Percentiles rank a stretch among this genome's conserved stretches.
These are phyloP conservation scores for Claviceps sp. DNA, from an alignment of 2,329 filamentous ascomycete species.

Conservation along the genomic window DNA sequence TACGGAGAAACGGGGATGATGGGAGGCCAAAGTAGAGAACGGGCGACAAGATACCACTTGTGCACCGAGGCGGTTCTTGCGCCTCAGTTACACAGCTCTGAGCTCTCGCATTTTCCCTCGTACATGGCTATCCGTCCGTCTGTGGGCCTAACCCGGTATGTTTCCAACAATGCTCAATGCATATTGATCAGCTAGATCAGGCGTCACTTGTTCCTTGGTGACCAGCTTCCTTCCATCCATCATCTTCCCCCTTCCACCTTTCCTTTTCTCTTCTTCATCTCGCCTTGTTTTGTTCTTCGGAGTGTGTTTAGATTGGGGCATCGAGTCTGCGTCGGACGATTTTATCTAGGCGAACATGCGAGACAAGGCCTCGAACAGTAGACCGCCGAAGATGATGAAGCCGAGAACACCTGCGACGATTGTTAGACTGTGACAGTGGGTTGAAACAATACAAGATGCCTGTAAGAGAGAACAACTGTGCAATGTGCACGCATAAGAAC, in stretches of 20 bases:
- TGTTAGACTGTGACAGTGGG: not conserved
- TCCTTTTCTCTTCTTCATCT: not conserved
- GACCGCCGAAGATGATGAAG: slow-evolving; percentile 48
- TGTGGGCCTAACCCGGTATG: no score
- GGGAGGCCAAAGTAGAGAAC: not conserved
- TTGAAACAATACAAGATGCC: no score
- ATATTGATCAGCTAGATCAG: no score
- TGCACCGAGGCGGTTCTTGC: not conserved
- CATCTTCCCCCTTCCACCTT: not conserved
- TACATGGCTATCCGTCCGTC: no score
- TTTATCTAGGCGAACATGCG: slow-evolving; percentile 32
- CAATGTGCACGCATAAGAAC: no score
- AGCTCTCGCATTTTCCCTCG: no score
- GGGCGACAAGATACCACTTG: not conserved
- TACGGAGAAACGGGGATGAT: not conserved
- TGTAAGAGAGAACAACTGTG: no score
- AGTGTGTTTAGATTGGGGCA: not conserved
- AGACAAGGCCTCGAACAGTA: slow-evolving; percentile 43
- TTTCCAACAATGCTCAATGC: no score
- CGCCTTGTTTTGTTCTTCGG: not conserved
- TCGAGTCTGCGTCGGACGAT: not conserved
- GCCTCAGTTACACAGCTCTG: no score
- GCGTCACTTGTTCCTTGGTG: no score
- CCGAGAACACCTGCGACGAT: slow-evolving; percentile 34
- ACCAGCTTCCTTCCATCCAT: no score